A percentile compares a stretch with the other conserved stretches of the same genome.
phyloP scores from a whole-genome alignment of 2,329 filamentous ascomycete species.

The Plectosphaerella plurivora region DNA sequence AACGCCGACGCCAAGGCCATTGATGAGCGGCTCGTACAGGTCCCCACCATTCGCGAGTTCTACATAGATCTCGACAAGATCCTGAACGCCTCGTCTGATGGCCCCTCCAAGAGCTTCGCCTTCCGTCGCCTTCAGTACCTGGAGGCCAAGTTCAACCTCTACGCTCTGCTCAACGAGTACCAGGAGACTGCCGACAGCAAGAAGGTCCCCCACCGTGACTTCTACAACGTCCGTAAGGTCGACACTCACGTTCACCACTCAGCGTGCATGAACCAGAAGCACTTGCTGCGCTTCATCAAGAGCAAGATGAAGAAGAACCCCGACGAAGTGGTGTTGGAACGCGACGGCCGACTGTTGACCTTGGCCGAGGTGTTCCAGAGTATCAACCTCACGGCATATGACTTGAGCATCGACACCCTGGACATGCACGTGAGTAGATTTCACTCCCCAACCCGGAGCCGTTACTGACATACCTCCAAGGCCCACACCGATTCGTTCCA shows the following conservation, averaged over 20 bases:
- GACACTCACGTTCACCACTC: conserved; percentile 99
- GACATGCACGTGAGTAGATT: conserved; percentile 83
- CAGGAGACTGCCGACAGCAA: conserved; percentile 98
- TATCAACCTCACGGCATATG: conserved; percentile 95
- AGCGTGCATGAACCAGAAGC: conserved; percentile 99
- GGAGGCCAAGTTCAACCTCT: conserved; percentile 95
- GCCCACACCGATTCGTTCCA: conserved; percentile 98
- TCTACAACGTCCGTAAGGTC: conserved; percentile 98
- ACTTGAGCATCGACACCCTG: conserved; percentile 94
- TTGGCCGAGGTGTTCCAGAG: conserved; percentile 92
- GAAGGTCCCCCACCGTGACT: conserved; percentile 94
- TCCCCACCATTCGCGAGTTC: conserved; percentile 92
- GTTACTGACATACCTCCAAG: conserved; percentile 30
- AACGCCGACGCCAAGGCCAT: conserved; percentile 56
- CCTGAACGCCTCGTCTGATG: conserved; percentile 86
- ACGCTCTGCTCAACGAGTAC: conserved; percentile 90
- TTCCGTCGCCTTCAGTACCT: conserved; percentile 92
- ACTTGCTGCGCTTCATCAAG: conserved; percentile 96
- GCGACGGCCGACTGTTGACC: conserved; percentile 89
- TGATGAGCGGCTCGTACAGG: conserved; percentile 67
- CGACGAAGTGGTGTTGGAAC: conserved; percentile 86
- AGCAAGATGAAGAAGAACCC: conserved; percentile 99
- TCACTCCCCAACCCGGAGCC: background rate
- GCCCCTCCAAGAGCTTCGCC: conserved; percentile 94
- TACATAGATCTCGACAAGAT: conserved; percentile 92